Percentiles rank a stretch among this genome's conserved stretches.
Conservation (phyloP, 202 grass and related monocot species). For the Carex arenaria region DNA sequence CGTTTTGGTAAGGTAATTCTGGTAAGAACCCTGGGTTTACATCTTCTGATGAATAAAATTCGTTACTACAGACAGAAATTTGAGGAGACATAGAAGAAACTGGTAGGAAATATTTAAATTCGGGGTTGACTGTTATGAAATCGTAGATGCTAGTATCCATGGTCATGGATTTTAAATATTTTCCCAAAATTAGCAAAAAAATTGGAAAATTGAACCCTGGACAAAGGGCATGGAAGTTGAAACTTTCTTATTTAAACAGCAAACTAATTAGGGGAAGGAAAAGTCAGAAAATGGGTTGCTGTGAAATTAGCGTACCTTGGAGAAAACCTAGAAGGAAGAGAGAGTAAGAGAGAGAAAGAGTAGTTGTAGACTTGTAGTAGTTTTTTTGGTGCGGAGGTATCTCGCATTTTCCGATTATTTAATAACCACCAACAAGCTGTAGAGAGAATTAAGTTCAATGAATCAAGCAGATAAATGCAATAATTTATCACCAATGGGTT, state of each 20-base stretch:
- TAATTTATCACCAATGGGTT: not conserved
- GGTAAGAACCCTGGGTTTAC: not conserved
- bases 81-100: constrained; percentile 10
- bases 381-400: constrained; percentile 28
- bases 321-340: constrained; percentile 10
- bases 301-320: constrained; percentile 12
- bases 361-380: constrained; percentile 21
- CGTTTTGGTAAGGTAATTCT: constrained; percentile 1
- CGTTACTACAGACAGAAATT: constrained; percentile 12
- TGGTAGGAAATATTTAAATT: constrained; percentile 30
- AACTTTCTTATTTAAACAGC: not conserved
- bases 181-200: not conserved
- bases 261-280: not conserved
- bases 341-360: not conserved
- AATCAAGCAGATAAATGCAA: not conserved
- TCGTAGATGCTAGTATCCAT: constrained; percentile 60
- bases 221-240: not conserved
- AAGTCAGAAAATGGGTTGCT: not conserved
- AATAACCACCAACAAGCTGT: constrained; percentile 1
- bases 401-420: not conserved
- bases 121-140: constrained; percentile 33
- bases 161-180: constrained; percentile 32
- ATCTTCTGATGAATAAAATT: not conserved
- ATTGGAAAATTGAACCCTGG: not conserved
- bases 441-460: not conserved